Evolutionary conservation across 2,329 filamentous ascomycete genomes (phyloP), one percentile per base, ranked within the genome.

Genomic region (Epichloe uncinata): DNA sequence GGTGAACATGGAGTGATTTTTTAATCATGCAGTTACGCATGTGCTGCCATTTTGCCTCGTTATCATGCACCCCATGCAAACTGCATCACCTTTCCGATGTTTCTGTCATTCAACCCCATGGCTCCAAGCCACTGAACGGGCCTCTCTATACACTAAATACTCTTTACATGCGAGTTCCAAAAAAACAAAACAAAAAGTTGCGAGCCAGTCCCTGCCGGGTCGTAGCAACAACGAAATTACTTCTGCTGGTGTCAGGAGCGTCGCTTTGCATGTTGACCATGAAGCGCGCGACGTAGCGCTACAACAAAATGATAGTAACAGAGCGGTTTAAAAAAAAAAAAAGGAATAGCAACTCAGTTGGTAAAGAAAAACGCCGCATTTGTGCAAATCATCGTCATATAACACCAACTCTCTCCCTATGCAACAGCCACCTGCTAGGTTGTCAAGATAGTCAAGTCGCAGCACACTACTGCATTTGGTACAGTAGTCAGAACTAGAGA

Each of bases 341-440:
- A 36, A 33, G 16, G 15, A 20, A 15, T 35, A 33, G 20, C 3
- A 47, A 41, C 4, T 33, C 34, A 26, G 40, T 5, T 20, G 26
- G 58, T 52, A 22, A 22, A 53, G 53, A 42, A 46, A 55, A 61
- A 60, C 60, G 60, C 59, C 61, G 55, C 52, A 34, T 34, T 48
- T 38, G 45, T 51, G 45, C 41, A 45, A 22, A n/a, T 48, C 40
- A 47, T 48, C 45, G 45, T 47, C 22, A 15, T 48, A 45, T 26
- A 41, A 50, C 41, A 47, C 35, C n/a, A 22, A 45, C 15, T 33
- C 44, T 18, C 45, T 50, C 26, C 37, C 22, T 15, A 47, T 22
- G 37, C 16, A 33, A 22, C 5, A 34, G 45, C n/a, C 45, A 18
- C 37, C 37, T 4, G 20, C 6, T n/a, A 42, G 12, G 12, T n/a